A percentile compares a stretch with the other conserved stretches of the same genome.
Evolutionary conservation across 495 filamentous ascomycete genomes (phyloP).

Genomic region (Viridothelium virens): DNA sequence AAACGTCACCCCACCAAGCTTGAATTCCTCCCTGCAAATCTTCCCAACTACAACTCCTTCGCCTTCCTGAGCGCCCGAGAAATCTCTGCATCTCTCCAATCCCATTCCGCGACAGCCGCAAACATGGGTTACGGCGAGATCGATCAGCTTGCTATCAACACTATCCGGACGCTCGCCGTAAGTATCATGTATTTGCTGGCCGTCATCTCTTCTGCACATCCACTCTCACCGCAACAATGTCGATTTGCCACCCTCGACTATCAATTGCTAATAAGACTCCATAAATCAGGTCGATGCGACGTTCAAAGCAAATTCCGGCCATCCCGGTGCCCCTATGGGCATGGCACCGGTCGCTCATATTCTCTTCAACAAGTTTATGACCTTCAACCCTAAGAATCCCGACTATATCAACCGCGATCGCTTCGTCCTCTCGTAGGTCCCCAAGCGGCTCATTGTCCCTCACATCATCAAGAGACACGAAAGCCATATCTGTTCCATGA

Average conservation of each 20-base stretch:
- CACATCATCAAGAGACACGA: not conserved
- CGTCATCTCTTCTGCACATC: conserved; percentile 13
- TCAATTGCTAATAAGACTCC: conserved; percentile 31
- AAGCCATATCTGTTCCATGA: not conserved
- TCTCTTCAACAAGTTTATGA: conserved; percentile 98
- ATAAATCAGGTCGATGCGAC: conserved; percentile 85
- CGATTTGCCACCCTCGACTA: conserved; percentile 14
- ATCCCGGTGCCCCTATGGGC: conserved; percentile 98
- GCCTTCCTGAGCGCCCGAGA: not conserved
- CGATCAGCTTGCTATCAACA: conserved; percentile 91
- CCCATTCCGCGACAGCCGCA: conserved; percentile 29
- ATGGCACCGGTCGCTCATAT: conserved; percentile 97
- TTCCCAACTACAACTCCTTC: not conserved
- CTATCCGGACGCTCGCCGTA: conserved; percentile 93
- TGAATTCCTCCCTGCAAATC: not conserved
- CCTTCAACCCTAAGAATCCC: conserved; percentile 98
- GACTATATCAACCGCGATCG: conserved; percentile 94
- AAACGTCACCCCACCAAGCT: not conserved
- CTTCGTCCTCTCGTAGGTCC: conserved; percentile 95
- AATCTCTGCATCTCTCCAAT: not conserved
- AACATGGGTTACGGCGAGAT: conserved; percentile 84
- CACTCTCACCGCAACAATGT: conserved; percentile 16
- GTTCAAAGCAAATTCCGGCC: conserved; percentile 89
- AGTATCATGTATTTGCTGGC: conserved; percentile 33
- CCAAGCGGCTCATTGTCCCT: not conserved